These are phyloP conservation scores for Debaryomycetaceae sp. DNA, from an alignment of 1,139 yeast species.

Conservation along the genomic window DNA sequence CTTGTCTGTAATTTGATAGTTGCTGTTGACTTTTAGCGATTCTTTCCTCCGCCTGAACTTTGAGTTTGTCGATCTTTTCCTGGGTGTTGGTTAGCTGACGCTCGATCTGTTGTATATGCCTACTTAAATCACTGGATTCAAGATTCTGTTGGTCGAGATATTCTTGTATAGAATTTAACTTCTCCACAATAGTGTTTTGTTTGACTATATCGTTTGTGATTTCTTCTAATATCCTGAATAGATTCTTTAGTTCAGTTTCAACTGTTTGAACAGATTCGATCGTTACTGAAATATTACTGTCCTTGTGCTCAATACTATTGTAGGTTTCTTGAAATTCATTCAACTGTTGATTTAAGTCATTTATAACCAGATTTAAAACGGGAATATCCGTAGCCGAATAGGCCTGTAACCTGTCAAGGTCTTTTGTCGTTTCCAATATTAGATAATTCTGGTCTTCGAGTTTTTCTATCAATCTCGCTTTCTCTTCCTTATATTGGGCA, in stretches of 20 bases:
- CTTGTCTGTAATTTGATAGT: conserved; percentile 42
- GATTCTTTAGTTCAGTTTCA: conserved; percentile 50
- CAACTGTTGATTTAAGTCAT: conserved; percentile 52
- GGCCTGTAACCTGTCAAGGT: conserved; percentile 55
- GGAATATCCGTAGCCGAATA: conserved; percentile 64
- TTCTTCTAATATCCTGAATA: conserved; percentile 56
- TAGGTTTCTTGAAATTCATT: conserved; percentile 39
- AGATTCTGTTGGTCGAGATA: conserved; percentile 42
- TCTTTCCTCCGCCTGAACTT: conserved; percentile 47
- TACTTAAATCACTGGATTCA: conserved; percentile 45
- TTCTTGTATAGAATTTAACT: conserved; percentile 43
- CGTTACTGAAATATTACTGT: conserved; percentile 51
- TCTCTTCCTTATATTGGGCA: conserved; percentile 60
- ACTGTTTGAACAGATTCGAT: conserved; percentile 58
- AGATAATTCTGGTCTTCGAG: conserved; percentile 53
- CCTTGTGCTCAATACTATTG: conserved; percentile 42
- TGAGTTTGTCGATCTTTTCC: conserved; percentile 52
- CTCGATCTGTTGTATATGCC: conserved; percentile 48
- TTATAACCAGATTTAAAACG: conserved; percentile 50
- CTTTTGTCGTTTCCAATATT: conserved; percentile 54
- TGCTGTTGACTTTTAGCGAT: conserved; percentile 41
- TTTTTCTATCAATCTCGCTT: conserved; percentile 52
- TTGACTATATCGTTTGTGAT: conserved; percentile 48
- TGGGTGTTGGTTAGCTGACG: conserved; percentile 52
- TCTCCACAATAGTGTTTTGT: conserved; percentile 41